These are phyloP conservation scores for Chrysanthemum lavandulifolium DNA, from an alignment of 129 eudicot genomes.

Conservation along the genomic window DNA sequence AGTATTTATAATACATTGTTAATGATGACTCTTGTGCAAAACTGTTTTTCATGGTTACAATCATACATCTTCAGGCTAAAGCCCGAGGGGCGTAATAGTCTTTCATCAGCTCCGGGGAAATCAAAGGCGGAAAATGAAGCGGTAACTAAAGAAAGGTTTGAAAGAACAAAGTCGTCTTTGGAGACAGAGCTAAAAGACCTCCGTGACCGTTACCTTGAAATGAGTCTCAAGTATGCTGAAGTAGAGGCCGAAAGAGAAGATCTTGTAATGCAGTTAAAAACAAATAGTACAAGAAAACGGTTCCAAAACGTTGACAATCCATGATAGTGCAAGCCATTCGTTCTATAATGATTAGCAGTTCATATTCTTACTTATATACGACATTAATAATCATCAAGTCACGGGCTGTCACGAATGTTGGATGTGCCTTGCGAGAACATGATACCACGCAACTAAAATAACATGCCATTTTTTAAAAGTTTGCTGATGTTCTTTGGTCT, in stretches of 20 bases:
- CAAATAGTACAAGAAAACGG: conserved; percentile 54
- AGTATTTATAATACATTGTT: background rate
- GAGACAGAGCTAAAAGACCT: conserved; percentile 77
- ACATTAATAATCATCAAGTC: conserved; percentile 18
- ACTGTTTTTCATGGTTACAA: background rate
- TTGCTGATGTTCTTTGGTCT: too few relatives aligned
- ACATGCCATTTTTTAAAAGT: too few relatives aligned
- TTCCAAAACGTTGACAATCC: conserved; percentile 35
- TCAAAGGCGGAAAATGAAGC: conserved; percentile 39
- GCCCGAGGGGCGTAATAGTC: conserved; percentile 39
- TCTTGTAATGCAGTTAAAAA: conserved; percentile 89
- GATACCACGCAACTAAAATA: background rate
- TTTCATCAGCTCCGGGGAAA: conserved; percentile 31
- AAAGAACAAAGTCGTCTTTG: conserved; percentile 61
- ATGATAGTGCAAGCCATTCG: conserved; percentile 7
- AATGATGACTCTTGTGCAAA: background rate
- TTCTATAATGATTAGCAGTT: conserved; percentile 18
- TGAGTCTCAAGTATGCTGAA: conserved; percentile 95
- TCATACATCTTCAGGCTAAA: conserved; percentile 33
- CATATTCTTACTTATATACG: conserved; percentile 3
- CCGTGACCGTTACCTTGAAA: conserved; percentile 83
- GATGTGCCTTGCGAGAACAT: conserved; percentile 9
- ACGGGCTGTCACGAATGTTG: conserved; percentile 1
- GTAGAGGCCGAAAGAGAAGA: conserved; percentile 91
- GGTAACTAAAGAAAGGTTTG: conserved; percentile 52